Conservation (phyloP, 2,329 filamentous ascomycete species). For the Scortechinia acanthostroma region DNA sequence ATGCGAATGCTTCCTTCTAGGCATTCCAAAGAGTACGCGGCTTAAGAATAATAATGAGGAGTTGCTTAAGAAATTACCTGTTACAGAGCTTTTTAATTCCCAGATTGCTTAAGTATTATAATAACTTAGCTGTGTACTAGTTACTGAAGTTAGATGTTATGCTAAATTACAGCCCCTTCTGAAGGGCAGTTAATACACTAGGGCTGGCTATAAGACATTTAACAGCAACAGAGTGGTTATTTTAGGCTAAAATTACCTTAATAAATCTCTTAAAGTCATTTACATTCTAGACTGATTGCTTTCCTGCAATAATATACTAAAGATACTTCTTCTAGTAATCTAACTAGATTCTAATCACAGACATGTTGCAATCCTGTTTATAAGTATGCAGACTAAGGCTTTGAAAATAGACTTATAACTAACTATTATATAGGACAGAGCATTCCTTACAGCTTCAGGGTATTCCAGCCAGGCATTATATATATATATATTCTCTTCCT, state of each 20-base stretch:
- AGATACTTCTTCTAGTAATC: no score
- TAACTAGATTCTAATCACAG: no score
- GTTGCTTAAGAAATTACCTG: slow-evolving; percentile 36
- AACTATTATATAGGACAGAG: no score
- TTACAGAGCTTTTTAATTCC: slow-evolving; percentile 36
- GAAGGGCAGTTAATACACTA: slow-evolving; percentile 10
- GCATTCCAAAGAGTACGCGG: slow-evolving; percentile 47
- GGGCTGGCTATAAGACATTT: neutral
- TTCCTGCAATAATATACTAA: no score
- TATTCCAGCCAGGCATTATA: no score
- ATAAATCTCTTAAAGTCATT: no score
- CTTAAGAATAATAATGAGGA: slow-evolving; percentile 36
- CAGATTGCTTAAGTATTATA: slow-evolving; percentile 29
- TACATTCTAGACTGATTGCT: neutral
- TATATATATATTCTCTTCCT: no score
- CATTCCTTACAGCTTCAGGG: no score
- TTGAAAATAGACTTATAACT: no score
- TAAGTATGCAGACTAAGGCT: no score
- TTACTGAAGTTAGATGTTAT: slow-evolving; percentile 17
- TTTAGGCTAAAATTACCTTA: slow-evolving; percentile 8
- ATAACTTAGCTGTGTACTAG: slow-evolving; percentile 19
- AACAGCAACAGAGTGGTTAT: slow-evolving; percentile 1
- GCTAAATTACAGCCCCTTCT: slow-evolving; percentile 12
- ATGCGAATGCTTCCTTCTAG: slow-evolving; percentile 22
- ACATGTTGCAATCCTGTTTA: no score